phyloP scores from a whole-genome alignment of 2,329 filamentous ascomycete species.

The Hysterium pulicare region DNA sequence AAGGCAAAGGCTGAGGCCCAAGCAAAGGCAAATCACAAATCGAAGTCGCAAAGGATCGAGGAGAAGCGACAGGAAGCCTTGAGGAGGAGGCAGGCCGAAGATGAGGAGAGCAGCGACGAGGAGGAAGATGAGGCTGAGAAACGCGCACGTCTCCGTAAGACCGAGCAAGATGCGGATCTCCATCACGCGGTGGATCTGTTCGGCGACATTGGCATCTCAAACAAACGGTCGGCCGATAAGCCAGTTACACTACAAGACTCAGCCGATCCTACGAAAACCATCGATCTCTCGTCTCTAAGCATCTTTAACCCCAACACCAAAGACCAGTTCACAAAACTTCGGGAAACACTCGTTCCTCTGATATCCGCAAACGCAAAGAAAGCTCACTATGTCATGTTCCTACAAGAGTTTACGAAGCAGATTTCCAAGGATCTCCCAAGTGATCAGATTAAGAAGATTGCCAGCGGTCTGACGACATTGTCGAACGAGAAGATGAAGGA shows the following conservation, averaged over 20 bases:
- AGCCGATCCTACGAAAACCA: slow-evolving; percentile 69
- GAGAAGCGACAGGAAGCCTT: slow-evolving; percentile 63
- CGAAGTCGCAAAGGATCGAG: slow-evolving; percentile 79
- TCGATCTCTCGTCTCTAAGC: slow-evolving; percentile 76
- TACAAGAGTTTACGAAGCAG: slow-evolving; percentile 86
- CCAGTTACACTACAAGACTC: slow-evolving; percentile 66
- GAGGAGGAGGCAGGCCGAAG: slow-evolving; percentile 56
- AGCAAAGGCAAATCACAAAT: slow-evolving; percentile 86
- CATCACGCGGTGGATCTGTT: slow-evolving; percentile 90
- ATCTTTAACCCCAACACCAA: slow-evolving; percentile 90
- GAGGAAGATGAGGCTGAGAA: slow-evolving; percentile 71
- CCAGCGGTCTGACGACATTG: slow-evolving; percentile 80
- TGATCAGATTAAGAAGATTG: slow-evolving; percentile 94
- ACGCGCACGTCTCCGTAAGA: slow-evolving; percentile 70
- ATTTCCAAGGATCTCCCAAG: slow-evolving; percentile 83
- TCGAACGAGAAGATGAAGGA: slow-evolving; percentile 99
- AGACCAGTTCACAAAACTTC: slow-evolving; percentile 76
- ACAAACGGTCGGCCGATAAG: slow-evolving; percentile 66
- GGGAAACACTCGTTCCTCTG: slow-evolving; percentile 74
- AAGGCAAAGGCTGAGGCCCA: slow-evolving; percentile 89
- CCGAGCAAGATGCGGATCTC: slow-evolving; percentile 85
- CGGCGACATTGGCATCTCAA: slow-evolving; percentile 67
- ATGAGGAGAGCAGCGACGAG: slow-evolving; percentile 59
- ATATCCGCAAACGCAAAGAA: slow-evolving; percentile 75
- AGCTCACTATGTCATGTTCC: slow-evolving; percentile 83